Percentiles rank a stretch among this genome's conserved stretches.
These are phyloP conservation scores for Suhomyces xylopsoci DNA, from an alignment of 805 yeast genomes.

Conservation along the genomic window DNA sequence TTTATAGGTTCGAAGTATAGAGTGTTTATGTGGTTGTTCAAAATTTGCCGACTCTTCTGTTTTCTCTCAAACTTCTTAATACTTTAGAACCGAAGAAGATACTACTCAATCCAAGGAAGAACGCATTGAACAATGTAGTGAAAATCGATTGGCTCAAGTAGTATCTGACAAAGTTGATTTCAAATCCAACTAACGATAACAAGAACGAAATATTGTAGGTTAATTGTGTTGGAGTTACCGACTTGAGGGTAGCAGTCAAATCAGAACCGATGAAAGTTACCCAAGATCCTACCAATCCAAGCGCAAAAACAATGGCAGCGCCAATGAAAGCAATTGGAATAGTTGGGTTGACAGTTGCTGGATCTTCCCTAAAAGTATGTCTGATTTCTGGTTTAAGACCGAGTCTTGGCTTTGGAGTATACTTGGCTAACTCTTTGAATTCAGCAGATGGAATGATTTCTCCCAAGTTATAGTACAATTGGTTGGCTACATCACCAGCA, in stretches of 20 bases:
- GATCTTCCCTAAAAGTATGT: conserved; percentile 58
- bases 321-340: conserved; percentile 52
- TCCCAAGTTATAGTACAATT: conserved; percentile 24
- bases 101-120: conserved; percentile 51
- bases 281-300: conserved; percentile 48
- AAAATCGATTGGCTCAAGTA: conserved; percentile 61
- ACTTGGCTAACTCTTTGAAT: conserved; percentile 21
- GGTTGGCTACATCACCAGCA: conserved; percentile 25
- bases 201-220: conserved; percentile 46
- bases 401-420: conserved; percentile 30
- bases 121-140: conserved; percentile 48
- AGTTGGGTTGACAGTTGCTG: conserved; percentile 47
- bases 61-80: conserved; percentile 45
- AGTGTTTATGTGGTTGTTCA: not conserved
- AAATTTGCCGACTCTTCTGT: conserved; percentile 27
- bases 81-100: conserved; percentile 65
- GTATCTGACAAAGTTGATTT: conserved; percentile 54
- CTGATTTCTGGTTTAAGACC: conserved; percentile 58
- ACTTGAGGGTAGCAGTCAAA: conserved; percentile 34
- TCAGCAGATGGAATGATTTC: conserved; percentile 30
- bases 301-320: conserved; percentile 39
- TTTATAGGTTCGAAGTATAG: not conserved
- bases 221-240: conserved; percentile 32
- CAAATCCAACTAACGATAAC: conserved; percentile 47
- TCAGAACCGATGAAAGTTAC: conserved; percentile 22